Evolutionary conservation across 345 rosid species (phyloP).

Genomic region (Cardiospermum halicacabum): DNA sequence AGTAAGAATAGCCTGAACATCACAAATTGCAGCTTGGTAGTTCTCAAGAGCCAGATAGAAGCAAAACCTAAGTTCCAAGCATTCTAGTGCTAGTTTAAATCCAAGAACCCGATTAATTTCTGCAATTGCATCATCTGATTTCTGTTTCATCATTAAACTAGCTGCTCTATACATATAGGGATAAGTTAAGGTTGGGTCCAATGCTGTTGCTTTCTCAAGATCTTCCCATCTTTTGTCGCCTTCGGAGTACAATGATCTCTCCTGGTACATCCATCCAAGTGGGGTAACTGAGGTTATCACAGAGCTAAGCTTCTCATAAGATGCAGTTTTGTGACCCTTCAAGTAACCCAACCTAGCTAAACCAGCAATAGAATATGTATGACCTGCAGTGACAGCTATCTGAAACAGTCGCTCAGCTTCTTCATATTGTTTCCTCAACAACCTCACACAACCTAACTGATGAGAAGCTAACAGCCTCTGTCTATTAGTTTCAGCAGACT

Average conservation of each 20-base stretch:
- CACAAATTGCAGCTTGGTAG: slow-evolving; percentile 78
- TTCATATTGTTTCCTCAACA: slow-evolving; percentile 74
- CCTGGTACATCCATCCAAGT: slow-evolving; percentile 95
- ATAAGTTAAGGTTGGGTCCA: slow-evolving; percentile 88
- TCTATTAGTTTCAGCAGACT: slow-evolving; percentile 61
- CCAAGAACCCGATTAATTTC: slow-evolving; percentile 88
- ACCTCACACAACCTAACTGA: slow-evolving; percentile 83
- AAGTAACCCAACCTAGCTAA: slow-evolving; percentile 72
- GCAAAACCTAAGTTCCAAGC: slow-evolving; percentile 96
- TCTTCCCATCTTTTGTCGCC: slow-evolving; percentile 75
- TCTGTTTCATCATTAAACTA: slow-evolving; percentile 69
- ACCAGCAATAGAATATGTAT: slow-evolving; percentile 73
- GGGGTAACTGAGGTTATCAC: slow-evolving; percentile 62
- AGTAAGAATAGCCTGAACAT: slow-evolving; percentile 92
- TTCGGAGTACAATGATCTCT: slow-evolving; percentile 86
- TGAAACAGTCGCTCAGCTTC: slow-evolving; percentile 72
- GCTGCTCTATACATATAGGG: slow-evolving; percentile 97
- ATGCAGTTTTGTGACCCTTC: slow-evolving; percentile 58
- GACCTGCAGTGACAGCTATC: slow-evolving; percentile 67
- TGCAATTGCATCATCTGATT: slow-evolving; percentile 69
- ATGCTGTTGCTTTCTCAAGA: slow-evolving; percentile 77
- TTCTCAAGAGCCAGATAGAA: slow-evolving; percentile 85
- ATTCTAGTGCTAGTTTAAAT: slow-evolving; percentile 87
- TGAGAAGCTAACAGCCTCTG: slow-evolving; percentile 84
- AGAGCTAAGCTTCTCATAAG: slow-evolving; percentile 75